Evolutionary conservation across 768 basidiomycete species (phyloP).

Genomic region (Sarcodon sp.): DNA sequence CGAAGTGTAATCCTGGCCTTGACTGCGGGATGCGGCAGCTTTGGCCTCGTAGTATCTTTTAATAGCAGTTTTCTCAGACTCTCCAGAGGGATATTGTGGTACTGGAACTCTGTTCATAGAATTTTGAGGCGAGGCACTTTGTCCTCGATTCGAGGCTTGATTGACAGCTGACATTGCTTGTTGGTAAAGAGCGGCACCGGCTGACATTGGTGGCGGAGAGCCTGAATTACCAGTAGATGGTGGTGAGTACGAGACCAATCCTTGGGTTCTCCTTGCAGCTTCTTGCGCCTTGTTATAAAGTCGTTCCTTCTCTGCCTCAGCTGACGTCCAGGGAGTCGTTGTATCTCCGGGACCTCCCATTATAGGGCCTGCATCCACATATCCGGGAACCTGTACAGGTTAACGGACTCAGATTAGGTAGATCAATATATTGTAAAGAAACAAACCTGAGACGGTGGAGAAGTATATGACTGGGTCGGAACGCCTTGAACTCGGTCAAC

Average conservation of each 20-base stretch:
- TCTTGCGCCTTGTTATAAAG: constrained; percentile 59
- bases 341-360: constrained; percentile 1
- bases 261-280: constrained; percentile 49
- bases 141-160: constrained; percentile 4
- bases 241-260: constrained; percentile 15
- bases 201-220: constrained; percentile 15
- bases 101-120: constrained; percentile 12
- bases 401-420: background rate
- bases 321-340: constrained; percentile 38
- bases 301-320: constrained; percentile 67
- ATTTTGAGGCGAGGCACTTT: constrained; percentile 4
- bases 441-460: constrained; percentile 5
- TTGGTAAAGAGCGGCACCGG: constrained; percentile 30
- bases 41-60: constrained; percentile 60
- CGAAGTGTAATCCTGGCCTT: constrained; percentile 16
- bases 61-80: constrained; percentile 65
- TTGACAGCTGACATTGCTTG: constrained; percentile 30
- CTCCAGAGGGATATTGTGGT: constrained; percentile 48
- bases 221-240: constrained; percentile 5
- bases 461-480: constrained; percentile 13
- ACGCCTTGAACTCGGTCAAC: constrained; percentile 26
- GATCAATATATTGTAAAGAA: background rate
- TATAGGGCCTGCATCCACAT: constrained; percentile 5
- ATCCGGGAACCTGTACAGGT: background rate
- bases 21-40: constrained; percentile 51